A percentile compares a stretch with the other conserved stretches of the same genome.
phyloP scores from a whole-genome alignment of 805 yeast genomes.

The Kazachstania psychrophila region DNA sequence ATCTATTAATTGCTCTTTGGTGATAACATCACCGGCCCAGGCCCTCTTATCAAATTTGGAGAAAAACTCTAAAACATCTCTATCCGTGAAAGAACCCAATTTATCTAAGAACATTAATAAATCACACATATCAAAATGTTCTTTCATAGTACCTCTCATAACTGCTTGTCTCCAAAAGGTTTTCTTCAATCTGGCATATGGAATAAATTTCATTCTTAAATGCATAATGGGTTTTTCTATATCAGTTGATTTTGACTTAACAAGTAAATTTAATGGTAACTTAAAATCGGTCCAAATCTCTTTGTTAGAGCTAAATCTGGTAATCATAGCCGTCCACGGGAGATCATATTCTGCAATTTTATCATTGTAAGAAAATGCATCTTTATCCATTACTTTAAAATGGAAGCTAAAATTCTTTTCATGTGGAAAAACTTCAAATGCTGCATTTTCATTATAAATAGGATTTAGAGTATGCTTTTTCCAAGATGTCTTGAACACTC shows the following conservation, averaged over 20 bases:
- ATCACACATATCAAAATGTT: conserved; percentile 42
- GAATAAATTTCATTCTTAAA: conserved; percentile 53
- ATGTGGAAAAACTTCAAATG: conserved; percentile 62
- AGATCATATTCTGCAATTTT: conserved; percentile 60
- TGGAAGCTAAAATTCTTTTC: conserved; percentile 60
- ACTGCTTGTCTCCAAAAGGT: conserved; percentile 63
- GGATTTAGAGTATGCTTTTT: conserved; percentile 77
- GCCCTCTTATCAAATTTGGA: conserved; percentile 36
- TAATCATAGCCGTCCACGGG: conserved; percentile 41
- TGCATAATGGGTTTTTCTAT: conserved; percentile 40
- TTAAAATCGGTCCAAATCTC: conserved; percentile 23
- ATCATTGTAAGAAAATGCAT: conserved; percentile 74
- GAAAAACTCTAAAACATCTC: conserved; percentile 47
- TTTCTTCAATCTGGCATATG: conserved; percentile 54
- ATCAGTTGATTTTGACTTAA: conserved; percentile 3
- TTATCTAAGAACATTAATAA: conserved; percentile 51
- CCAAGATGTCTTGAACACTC: conserved; percentile 79
- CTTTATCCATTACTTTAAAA: conserved; percentile 76
- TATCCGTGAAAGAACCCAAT: conserved; percentile 39
- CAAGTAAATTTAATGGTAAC: conserved; percentile 31
- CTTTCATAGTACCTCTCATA: conserved; percentile 35
- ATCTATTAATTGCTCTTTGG: conserved; percentile 38
- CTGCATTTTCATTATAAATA: conserved; percentile 65
- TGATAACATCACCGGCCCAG: conserved; percentile 47
- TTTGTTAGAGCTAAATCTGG: conserved; percentile 16